phyloP scores from a whole-genome alignment of 2,329 filamentous ascomycete species.

The Aspergillus udagawae region DNA sequence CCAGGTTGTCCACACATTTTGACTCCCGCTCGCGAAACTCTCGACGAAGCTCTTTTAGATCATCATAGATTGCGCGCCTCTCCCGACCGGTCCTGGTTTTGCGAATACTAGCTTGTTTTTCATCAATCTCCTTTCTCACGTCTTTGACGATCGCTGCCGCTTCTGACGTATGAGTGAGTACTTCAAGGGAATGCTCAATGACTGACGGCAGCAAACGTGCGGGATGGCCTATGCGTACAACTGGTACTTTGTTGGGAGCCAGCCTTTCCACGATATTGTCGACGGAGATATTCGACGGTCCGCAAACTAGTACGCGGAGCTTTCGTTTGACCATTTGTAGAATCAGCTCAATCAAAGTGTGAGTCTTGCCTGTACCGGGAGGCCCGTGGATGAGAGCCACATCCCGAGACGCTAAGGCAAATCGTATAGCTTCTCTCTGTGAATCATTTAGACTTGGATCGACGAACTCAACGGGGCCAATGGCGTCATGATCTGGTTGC shows the following conservation, averaged over 20 bases:
- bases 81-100: slow-evolving; percentile 82
- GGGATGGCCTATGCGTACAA: slow-evolving; percentile 87
- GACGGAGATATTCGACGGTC: slow-evolving; percentile 93
- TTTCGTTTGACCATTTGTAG: slow-evolving; percentile 76
- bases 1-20: slow-evolving; percentile 71
- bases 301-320: slow-evolving; percentile 82
- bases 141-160: slow-evolving; percentile 86
- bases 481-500: slow-evolving; percentile 44
- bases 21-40: slow-evolving; percentile 84
- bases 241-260: slow-evolving; percentile 75
- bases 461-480: slow-evolving; percentile 49
- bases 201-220: slow-evolving; percentile 86
- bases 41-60: slow-evolving; percentile 78
- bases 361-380: slow-evolving; percentile 94
- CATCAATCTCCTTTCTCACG: slow-evolving; percentile 87
- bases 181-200: slow-evolving; percentile 82
- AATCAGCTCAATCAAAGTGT: slow-evolving; percentile 92
- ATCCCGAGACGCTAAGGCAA: slow-evolving; percentile 76
- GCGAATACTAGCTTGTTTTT: slow-evolving; percentile 80
- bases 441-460: slow-evolving; percentile 58
- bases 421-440: slow-evolving; percentile 64
- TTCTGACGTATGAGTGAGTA: slow-evolving; percentile 84
- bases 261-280: slow-evolving; percentile 97
- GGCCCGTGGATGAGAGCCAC: slow-evolving; percentile 91
- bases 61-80: slow-evolving; percentile 73